Percentiles rank a stretch among this genome's conserved stretches.
Conservation (phyloP, 768 basidiomycete genomes). For the Tephrocybe rancida region DNA sequence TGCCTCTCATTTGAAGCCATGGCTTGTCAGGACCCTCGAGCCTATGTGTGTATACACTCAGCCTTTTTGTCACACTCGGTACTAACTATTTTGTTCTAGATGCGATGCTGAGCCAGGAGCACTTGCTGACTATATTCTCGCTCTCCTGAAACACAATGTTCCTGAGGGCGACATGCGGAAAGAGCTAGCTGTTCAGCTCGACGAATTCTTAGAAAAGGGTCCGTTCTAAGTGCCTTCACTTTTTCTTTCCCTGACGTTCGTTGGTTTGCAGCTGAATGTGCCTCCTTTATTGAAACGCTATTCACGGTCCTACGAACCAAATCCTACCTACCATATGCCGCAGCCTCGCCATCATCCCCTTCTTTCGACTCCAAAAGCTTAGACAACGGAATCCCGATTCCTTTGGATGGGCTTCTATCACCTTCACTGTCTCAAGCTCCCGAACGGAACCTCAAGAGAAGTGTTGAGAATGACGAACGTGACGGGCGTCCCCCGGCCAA, state of each 20-base stretch:
- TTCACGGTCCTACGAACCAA: slow-evolving; percentile 85
- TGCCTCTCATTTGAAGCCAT: slow-evolving; percentile 73
- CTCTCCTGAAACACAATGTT: slow-evolving; percentile 88
- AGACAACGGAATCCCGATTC: slow-evolving; percentile 80
- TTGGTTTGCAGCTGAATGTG: slow-evolving; percentile 51
- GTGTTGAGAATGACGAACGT: slow-evolving; percentile 60
- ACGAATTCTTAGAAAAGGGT: slow-evolving; percentile 95
- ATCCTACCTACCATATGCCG: slow-evolving; percentile 78
- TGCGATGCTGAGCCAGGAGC: slow-evolving; percentile 96
- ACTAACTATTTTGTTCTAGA: slow-evolving; percentile 44
- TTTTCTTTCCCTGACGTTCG: slow-evolving; percentile 13
- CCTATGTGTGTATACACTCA: slow-evolving; percentile 68
- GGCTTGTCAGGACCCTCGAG: slow-evolving; percentile 87
- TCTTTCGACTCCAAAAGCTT: slow-evolving; percentile 40
- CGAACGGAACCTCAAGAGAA: slow-evolving; percentile 67
- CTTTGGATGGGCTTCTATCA: slow-evolving; percentile 64
- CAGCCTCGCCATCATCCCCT: slow-evolving; percentile 40
- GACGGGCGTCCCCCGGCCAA: slow-evolving; percentile 65
- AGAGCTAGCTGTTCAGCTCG: slow-evolving; percentile 75
- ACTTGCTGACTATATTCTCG: slow-evolving; percentile 92
- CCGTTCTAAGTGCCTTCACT: slow-evolving; percentile 16
- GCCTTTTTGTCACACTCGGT: slow-evolving; percentile 12
- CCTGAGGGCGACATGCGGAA: slow-evolving; percentile 81
- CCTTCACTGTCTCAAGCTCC: slow-evolving; percentile 44
- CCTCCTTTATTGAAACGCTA: slow-evolving; percentile 80